Conservation (phyloP, 225 moss, liverwort and hornwort genomes). For the Thuidium tamariscinum region DNA sequence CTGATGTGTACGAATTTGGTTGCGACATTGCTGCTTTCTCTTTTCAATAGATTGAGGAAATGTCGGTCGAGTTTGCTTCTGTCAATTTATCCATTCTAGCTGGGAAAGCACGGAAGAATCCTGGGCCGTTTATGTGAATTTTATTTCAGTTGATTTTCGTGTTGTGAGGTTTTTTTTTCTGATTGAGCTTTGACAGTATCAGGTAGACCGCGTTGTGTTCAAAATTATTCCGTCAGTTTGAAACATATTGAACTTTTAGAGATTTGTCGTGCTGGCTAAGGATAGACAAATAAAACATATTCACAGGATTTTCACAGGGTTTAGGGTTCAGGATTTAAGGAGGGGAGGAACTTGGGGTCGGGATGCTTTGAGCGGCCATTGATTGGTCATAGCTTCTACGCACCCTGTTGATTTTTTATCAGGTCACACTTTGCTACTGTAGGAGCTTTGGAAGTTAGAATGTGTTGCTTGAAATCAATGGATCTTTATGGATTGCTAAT, state of each 20-base stretch:
- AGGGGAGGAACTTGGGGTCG: neutral
- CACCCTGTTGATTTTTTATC: neutral
- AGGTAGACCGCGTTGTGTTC: neutral
- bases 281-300: neutral
- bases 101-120: neutral
- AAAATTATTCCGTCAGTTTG: neutral
- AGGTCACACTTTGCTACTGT: neutral
- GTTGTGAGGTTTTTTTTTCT: neutral
- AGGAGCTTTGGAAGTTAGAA: neutral
- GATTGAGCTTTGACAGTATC: neutral
- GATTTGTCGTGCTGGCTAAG: neutral
- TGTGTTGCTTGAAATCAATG: neutral
- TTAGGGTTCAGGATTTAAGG: slow-evolving; percentile 1
- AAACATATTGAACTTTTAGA: neutral
- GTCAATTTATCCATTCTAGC: neutral
- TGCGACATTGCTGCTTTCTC: neutral
- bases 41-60: neutral
- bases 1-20: neutral
- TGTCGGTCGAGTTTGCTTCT: neutral
- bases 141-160: neutral
- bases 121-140: neutral
- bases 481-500: neutral
- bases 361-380: neutral
- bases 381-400: neutral
- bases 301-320: neutral